Evolutionary conservation across 169 alveolate species (phyloP), one percentile per base, ranked within the genome.

Genomic region (Plasmodium vinckei): DNA sequence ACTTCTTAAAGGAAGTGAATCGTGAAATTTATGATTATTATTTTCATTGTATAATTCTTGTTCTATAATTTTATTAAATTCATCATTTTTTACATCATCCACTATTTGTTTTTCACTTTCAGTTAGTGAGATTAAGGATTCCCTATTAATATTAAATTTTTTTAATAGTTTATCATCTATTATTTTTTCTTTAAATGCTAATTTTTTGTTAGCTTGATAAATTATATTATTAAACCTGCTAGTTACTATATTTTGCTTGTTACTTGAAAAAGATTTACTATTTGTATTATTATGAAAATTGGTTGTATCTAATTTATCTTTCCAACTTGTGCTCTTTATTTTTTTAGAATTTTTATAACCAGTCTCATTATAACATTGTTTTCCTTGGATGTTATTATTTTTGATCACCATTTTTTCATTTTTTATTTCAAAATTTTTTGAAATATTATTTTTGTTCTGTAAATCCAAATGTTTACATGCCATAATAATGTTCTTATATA

Each of bases 71-170:
- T 77, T 77, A 68, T 77, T 77, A 61, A 63, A 67, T 25, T 77
- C 69, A 56, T 64, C 49, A 54, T 65, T 77, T 63, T 63, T 77
- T 25, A 63, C 46, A 44, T 77, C 69, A 9, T 69, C 47, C 44
- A 77, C 39, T 77, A 63, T 77, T 77, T 63, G 69, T 42, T 77
- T 77, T 63, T 77, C 77, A 57, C 75, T 77, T 77, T 46, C 65
- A 23, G 71, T 53, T 39, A 77, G 49, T 13, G 73, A 21, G 46
- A 12, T 39, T 13, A 56, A 51, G 25, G 77, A 77, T 77, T 6
- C 65, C 25, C 21, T 39, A 23, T 69, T 77, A 13, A 54, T 2
- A 2, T 77, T 67, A 12, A 39, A 19, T 19, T 63, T 69, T 51
- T 77, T 47, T 63, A 42, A 17, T 77, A 77, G 63, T 44, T 77